Percentiles rank a stretch among this genome's conserved stretches.
Conservation (phyloP, 495 filamentous ascomycete species). For the Aspergillus leporis region DNA sequence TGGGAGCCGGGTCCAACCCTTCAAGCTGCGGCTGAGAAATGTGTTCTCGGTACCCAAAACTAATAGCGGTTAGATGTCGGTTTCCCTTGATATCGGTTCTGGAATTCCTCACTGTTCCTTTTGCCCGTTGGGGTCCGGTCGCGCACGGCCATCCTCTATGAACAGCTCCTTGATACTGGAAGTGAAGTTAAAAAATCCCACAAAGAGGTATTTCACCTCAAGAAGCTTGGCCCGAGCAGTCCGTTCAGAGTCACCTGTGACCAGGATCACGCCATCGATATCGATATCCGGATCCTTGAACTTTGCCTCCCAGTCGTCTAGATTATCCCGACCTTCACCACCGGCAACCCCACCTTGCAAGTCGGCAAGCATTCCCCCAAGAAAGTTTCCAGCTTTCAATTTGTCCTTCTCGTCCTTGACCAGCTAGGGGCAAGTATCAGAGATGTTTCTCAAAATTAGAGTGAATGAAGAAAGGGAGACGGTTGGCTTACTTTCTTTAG, state of each 20-base stretch:
- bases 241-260: background rate
- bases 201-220: conserved; percentile 5
- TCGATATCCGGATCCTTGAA: background rate
- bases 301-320: background rate
- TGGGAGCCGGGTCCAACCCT: conserved; percentile 23
- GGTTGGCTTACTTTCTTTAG: conserved; percentile 23
- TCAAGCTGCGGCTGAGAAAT: conserved; percentile 31
- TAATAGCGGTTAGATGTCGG: conserved; percentile 8
- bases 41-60: conserved; percentile 33
- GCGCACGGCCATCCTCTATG: background rate
- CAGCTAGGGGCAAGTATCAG: background rate
- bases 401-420: background rate
- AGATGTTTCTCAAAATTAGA: background rate
- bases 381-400: background rate
- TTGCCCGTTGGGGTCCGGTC: conserved; percentile 2
- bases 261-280: background rate
- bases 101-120: conserved; percentile 17
- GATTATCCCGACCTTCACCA: background rate
- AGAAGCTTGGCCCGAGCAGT: background rate
- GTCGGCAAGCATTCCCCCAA: background rate
- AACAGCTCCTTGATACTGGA: conserved; percentile 4
- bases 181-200: background rate
- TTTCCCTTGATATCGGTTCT: background rate
- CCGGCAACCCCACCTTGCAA: background rate
- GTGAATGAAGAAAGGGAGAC: background rate